A percentile compares a stretch with the other conserved stretches of the same genome.
These are phyloP conservation scores for Neofusicoccum cordaticola DNA, from an alignment of 2,329 filamentous ascomycete genomes.

Conservation along the genomic window DNA sequence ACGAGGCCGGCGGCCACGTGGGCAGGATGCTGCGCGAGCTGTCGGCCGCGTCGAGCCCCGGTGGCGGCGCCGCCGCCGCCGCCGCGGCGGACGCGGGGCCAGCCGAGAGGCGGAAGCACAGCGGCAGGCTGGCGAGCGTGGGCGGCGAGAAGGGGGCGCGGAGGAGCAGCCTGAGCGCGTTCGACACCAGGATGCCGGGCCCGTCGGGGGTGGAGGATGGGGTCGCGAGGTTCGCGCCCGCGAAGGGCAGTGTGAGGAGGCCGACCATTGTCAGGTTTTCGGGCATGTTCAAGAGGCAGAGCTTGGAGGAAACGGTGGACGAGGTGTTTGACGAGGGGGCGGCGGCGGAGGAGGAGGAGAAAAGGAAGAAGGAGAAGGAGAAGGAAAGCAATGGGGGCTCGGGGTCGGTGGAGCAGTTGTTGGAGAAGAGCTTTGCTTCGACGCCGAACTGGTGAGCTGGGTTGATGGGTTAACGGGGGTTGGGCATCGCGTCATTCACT, in stretches of 20 bases:
- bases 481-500: no score
- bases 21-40: not conserved
- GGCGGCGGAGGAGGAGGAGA: not conserved
- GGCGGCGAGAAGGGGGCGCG: not conserved
- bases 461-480: no score
- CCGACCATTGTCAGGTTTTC: constrained; percentile 10
- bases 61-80: no score
- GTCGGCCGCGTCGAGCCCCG: not conserved
- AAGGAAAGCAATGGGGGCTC: not conserved
- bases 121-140: not conserved
- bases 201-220: not conserved
- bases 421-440: not conserved
- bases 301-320: constrained; percentile 3
- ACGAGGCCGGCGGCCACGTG: not conserved
- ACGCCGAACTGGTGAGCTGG: no score
- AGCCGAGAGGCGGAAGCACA: no score
- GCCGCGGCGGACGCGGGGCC: no score
- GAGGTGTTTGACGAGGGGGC: not conserved
- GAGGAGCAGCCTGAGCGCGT: not conserved
- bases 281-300: constrained; percentile 7
- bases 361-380: not conserved
- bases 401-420: not conserved
- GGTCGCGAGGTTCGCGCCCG: not conserved
- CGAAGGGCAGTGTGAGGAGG: not conserved
- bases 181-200: not conserved